Evolutionary conservation across 306 rosid species (phyloP).

Genomic region (Vigna unguiculata): DNA sequence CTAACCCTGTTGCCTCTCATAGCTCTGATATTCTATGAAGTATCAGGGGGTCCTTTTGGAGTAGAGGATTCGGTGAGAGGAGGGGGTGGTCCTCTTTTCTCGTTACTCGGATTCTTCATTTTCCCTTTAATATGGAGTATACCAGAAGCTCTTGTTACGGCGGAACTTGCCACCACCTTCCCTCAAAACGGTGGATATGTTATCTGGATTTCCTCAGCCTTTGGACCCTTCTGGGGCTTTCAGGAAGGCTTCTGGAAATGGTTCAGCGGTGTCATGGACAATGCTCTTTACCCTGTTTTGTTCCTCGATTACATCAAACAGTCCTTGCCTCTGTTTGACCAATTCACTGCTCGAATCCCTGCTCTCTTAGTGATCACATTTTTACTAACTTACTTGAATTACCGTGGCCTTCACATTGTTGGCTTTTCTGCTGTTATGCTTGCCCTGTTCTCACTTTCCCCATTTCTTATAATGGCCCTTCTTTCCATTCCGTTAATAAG

Average conservation of each 20-base stretch:
- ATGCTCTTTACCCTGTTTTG: slow-evolving; percentile 87
- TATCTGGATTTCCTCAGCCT: slow-evolving; percentile 80
- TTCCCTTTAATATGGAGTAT: slow-evolving; percentile 89
- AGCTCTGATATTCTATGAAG: slow-evolving; percentile 91
- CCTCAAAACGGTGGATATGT: slow-evolving; percentile 90
- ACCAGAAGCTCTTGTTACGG: slow-evolving; percentile 86
- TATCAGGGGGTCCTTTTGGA: slow-evolving; percentile 95
- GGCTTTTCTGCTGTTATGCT: slow-evolving; percentile 84
- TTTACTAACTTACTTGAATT: slow-evolving; percentile 79
- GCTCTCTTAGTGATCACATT: slow-evolving; percentile 69
- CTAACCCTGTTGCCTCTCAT: slow-evolving; percentile 81
- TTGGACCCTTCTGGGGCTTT: slow-evolving; percentile 94
- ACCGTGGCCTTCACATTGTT: slow-evolving; percentile 85
- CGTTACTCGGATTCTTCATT: slow-evolving; percentile 74
- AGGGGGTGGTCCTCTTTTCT: slow-evolving; percentile 84
- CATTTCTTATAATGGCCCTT: slow-evolving; percentile 66
- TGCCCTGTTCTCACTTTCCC: slow-evolving; percentile 77
- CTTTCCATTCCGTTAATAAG: slow-evolving; percentile 70
- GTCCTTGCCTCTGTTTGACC: slow-evolving; percentile 71
- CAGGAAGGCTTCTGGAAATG: slow-evolving; percentile 96
- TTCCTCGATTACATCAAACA: slow-evolving; percentile 89
- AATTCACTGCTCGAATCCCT: slow-evolving; percentile 64
- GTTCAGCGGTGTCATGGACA: slow-evolving; percentile 95
- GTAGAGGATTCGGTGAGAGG: slow-evolving; percentile 81
- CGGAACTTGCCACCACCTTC: slow-evolving; percentile 91